phyloP scores from a whole-genome alignment of 306 rosid species.

The Datisca glomerata region DNA sequence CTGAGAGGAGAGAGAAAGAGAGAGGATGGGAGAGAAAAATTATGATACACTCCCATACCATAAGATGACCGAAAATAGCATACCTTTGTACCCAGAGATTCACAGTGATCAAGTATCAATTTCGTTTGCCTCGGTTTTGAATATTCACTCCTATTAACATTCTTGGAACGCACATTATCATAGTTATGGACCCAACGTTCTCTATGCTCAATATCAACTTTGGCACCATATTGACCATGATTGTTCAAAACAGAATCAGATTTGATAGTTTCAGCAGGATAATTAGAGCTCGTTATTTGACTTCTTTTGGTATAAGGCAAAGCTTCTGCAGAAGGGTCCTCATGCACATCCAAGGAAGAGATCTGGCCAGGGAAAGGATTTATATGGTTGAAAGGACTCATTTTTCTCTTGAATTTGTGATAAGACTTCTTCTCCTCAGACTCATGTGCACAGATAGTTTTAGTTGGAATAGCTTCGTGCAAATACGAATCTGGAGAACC shows the following conservation, averaged over 20 bases:
- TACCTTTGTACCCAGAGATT: constrained; percentile 37
- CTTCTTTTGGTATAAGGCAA: constrained; percentile 33
- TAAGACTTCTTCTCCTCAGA: constrained; percentile 40
- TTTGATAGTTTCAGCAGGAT: constrained; percentile 36
- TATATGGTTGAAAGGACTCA: constrained; percentile 17
- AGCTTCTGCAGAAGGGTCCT: constrained; percentile 40
- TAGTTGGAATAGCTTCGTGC: constrained; percentile 38
- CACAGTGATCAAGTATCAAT: constrained; percentile 22
- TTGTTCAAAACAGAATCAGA: constrained; percentile 42
- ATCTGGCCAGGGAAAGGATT: constrained; percentile 35
- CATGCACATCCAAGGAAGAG: constrained; percentile 52
- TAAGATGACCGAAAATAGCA: constrained; percentile 8
- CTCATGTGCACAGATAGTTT: constrained; percentile 36
- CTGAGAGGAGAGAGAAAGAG: too few relatives aligned
- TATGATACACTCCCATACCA: too few relatives aligned
- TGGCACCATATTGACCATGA: constrained; percentile 41
- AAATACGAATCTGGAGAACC: constrained; percentile 45
- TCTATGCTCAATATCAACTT: constrained; percentile 28
- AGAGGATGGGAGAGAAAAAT: too few relatives aligned
- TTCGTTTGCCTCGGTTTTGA: constrained; percentile 38
- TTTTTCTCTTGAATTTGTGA: constrained; percentile 29
- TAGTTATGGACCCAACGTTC: constrained; percentile 21
- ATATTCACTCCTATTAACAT: constrained; percentile 34
- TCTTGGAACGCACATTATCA: constrained; percentile 29
- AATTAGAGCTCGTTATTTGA: constrained; percentile 37